Evolutionary conservation across 805 yeast genomes (phyloP), one percentile per base, ranked within the genome.

Genomic region (Lachancea thermotolerans): DNA sequence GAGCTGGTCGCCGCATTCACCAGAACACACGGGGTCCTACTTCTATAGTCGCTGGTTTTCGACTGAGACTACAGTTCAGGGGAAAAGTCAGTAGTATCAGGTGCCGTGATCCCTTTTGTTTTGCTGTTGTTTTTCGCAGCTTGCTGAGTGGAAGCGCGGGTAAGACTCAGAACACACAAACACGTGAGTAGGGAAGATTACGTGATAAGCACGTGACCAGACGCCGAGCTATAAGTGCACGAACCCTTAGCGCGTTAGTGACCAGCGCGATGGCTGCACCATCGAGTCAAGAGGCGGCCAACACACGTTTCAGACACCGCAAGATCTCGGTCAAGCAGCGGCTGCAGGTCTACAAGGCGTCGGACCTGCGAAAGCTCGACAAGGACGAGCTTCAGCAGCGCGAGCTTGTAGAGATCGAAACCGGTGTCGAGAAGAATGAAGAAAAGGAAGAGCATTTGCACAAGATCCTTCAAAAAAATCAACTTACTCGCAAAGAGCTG

Each of bases 401-500:
- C 36, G 96, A 91, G 51, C 67, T 86, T 28, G 88, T 87, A 57
- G 87, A 88, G 49, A 78, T 93, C 37, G 99, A 93, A 58, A 91
- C 98, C 6, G 99, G 99, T 67, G 99, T 93, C 35, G 99, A 93
- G 59, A 93, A 93, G 63, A 88, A 85, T 54, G 99, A 93, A 66
- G 99, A 93, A 66, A 95, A 88, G 56, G 99, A 93, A 65, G 93
- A 86, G 35, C 99, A 93, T 76, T 73, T 93, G 50, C 95, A 91
- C 63, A 87, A 84, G 51, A 96, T 90, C 41, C 82, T 93, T 52
- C 81, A 81, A 65, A 91, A 91, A 11, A 50, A 50, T 32, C 53
- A 68, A 47, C 73, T 73, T 42, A 74, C 75, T 49, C 82, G 83
- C 37, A 52, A 55, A 30, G 58, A 59, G 28, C 60, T 62, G 10